phyloP scores from a whole-genome alignment of 2,329 filamentous ascomycete species.

The Lasiodiplodia sp. region DNA sequence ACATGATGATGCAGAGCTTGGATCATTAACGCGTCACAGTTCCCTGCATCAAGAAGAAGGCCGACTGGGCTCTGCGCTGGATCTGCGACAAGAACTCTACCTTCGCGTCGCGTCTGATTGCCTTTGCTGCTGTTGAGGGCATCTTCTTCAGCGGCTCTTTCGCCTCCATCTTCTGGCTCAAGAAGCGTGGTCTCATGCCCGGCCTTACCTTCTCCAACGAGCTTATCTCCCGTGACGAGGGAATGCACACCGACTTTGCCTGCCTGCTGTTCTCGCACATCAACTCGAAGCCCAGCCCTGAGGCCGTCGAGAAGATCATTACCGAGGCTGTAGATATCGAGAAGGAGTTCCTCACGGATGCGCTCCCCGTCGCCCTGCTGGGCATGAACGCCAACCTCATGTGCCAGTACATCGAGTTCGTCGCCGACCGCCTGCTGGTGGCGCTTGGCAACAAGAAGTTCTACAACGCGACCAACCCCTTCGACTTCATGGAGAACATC shows the following conservation, averaged over 20 bases:
- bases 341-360: conserved; percentile 97
- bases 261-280: conserved; percentile 98
- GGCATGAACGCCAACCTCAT: conserved; percentile 98
- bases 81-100: conserved; percentile 93
- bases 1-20: conserved; percentile 13
- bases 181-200: conserved; percentile 99
- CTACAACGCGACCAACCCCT: conserved; percentile 93
- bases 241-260: conserved; percentile 98
- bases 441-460: conserved; percentile 93
- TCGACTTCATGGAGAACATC: conserved; percentile 99
- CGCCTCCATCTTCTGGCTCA: conserved; percentile 99
- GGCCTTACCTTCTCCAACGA: conserved; percentile 99
- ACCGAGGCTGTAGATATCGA: conserved; percentile 93
- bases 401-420: conserved; percentile 99
- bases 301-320: conserved; percentile 86
- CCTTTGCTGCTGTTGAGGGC: conserved; percentile 96
- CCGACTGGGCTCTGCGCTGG: conserved; percentile 96
- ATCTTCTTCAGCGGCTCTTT: conserved; percentile 99
- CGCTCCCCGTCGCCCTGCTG: conserved; percentile 88
- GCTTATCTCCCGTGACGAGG: conserved; percentile 99
- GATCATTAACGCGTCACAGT: conserved; percentile 60
- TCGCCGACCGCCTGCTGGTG: conserved; percentile 91
- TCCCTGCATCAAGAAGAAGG: conserved; percentile 97
- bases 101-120: conserved; percentile 93
- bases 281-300: conserved; percentile 84